Evolutionary conservation across 495 filamentous ascomycete species (phyloP).

Genomic region (Chlorociboria aeruginascens): DNA sequence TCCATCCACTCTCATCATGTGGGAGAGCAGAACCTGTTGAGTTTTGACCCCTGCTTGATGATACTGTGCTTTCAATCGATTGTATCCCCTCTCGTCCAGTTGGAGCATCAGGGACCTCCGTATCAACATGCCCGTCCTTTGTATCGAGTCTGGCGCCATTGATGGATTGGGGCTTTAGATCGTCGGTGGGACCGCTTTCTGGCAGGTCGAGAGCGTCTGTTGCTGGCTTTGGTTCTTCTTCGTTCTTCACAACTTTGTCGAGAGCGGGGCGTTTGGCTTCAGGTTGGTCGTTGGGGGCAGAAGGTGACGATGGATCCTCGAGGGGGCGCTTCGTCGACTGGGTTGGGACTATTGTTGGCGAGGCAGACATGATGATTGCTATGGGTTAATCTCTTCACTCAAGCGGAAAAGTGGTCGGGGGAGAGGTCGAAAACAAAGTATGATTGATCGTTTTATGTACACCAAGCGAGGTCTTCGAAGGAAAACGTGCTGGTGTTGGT

Average conservation of each 20-base stretch:
- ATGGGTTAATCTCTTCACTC: constrained; percentile 25
- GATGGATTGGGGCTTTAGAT: constrained; percentile 22
- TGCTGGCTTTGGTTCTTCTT: constrained; percentile 22
- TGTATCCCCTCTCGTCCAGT: constrained; percentile 17
- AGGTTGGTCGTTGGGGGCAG: constrained; percentile 79
- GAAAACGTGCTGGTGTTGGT: constrained; percentile 79
- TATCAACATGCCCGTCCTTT: constrained; percentile 45
- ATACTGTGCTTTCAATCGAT: constrained; percentile 18
- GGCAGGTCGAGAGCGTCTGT: constrained; percentile 25
- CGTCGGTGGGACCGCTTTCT: constrained; percentile 24
- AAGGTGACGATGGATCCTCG: constrained; percentile 92
- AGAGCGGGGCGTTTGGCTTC: constrained; percentile 95
- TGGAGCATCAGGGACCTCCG: constrained; percentile 35
- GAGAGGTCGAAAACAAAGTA: constrained; percentile 25
- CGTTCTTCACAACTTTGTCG: constrained; percentile 70
- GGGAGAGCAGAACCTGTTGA: constrained; percentile 8
- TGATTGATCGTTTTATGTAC: constrained; percentile 71
- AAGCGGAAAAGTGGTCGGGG: constrained; percentile 21
- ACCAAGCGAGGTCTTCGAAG: constrained; percentile 64
- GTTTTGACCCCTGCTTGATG: constrained; percentile 23
- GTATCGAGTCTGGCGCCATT: constrained; percentile 43
- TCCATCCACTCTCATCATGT: constrained; percentile 87
- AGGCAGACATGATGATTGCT: constrained; percentile 40
- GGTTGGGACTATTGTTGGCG: constrained; percentile 33
- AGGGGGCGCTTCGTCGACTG: constrained; percentile 79